Conservation (phyloP, 768 basidiomycete genomes). For the Trametes meyenii region DNA sequence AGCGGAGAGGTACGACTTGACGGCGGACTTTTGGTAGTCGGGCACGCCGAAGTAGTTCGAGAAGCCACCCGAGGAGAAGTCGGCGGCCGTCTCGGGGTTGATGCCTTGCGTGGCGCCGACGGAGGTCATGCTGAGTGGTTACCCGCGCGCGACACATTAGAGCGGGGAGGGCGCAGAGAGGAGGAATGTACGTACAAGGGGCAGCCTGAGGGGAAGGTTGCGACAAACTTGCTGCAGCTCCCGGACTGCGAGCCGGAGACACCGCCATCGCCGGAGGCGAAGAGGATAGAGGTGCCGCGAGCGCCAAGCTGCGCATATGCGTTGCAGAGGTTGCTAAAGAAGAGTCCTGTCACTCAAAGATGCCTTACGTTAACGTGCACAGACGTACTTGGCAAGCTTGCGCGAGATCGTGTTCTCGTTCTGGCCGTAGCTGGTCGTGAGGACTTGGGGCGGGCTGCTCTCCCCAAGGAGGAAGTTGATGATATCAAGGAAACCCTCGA, state of each 20-base stretch:
- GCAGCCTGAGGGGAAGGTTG: conserved; percentile 55
- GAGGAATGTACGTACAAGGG: conserved; percentile 37
- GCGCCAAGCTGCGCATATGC: conserved; percentile 69
- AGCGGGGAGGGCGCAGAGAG: not conserved
- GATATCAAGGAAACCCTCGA: conserved; percentile 46
- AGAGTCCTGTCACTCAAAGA: conserved; percentile 50
- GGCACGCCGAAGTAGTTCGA: conserved; percentile 63
- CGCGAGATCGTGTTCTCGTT: conserved; percentile 69
- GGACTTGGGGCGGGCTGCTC: conserved; percentile 52
- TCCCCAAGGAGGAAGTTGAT: conserved; percentile 54
- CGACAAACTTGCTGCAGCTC: conserved; percentile 51
- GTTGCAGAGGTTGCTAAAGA: conserved; percentile 55
- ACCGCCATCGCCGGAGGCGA: conserved; percentile 72
- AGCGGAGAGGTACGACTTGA: conserved; percentile 45
- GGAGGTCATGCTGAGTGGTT: conserved; percentile 45
- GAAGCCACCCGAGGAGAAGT: conserved; percentile 75
- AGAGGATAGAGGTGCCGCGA: conserved; percentile 65
- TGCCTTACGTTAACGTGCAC: conserved; percentile 19
- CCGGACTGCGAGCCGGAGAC: conserved; percentile 51
- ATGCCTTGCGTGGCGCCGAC: conserved; percentile 63
- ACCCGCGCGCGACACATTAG: not conserved
- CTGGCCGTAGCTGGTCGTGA: conserved; percentile 73
- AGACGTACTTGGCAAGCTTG: conserved; percentile 50
- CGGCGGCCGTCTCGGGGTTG: conserved; percentile 59
- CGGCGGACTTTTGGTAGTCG: conserved; percentile 51